phyloP scores from a whole-genome alignment of 176 grass and related monocot genomes.

The Eleusine coracana region DNA sequence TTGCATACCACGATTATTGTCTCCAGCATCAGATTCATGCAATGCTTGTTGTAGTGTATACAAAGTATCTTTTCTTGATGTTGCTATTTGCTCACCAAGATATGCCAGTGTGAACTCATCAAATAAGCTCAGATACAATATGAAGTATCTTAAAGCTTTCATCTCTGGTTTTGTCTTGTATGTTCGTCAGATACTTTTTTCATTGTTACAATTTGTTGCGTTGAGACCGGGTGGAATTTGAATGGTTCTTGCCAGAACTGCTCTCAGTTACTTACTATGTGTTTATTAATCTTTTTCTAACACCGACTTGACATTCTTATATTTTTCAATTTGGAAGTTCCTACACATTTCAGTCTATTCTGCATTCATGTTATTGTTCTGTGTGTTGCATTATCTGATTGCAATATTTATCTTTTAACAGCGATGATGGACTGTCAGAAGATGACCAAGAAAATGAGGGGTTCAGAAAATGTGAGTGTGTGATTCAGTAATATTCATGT shows the following conservation, averaged over 20 bases:
- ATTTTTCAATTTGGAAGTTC: background rate
- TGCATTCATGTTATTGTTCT: background rate
- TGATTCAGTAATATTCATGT: constrained; percentile 63
- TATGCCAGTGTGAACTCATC: background rate
- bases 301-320: no score
- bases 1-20: background rate
- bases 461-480: constrained; percentile 84
- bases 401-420: constrained; percentile 38
- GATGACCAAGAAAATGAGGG: constrained; percentile 57
- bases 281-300: background rate
- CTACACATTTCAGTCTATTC: background rate
- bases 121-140: background rate
- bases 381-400: background rate
- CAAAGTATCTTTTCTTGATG: background rate
- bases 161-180: background rate
- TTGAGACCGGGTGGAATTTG: background rate
- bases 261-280: background rate
- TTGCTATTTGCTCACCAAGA: background rate
- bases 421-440: constrained; percentile 71
- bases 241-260: background rate
- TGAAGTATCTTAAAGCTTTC: background rate
- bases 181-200: background rate
- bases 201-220: background rate
- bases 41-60: background rate
- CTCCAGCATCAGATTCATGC: background rate